A percentile compares a stretch with the other conserved stretches of the same genome.
Evolutionary conservation across 768 basidiomycete species (phyloP).

Genomic region (Cyclocybe cylindracea): DNA sequence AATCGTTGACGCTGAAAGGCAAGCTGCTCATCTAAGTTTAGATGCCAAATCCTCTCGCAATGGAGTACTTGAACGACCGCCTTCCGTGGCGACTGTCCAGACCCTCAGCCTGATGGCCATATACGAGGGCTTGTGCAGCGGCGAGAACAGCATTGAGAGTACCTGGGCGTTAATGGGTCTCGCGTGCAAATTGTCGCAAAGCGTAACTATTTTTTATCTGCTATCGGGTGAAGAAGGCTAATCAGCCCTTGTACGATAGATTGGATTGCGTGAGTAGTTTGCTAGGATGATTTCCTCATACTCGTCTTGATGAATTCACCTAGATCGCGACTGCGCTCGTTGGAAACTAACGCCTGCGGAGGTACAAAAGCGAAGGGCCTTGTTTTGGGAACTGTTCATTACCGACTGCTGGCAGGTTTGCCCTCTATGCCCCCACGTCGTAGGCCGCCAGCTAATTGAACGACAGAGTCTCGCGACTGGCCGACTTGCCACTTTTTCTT

Average conservation of each 20-base stretch:
- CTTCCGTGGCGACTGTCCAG: constrained; percentile 72
- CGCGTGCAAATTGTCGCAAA: constrained; percentile 67
- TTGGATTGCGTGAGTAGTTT: constrained; percentile 61
- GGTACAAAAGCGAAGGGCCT: constrained; percentile 67
- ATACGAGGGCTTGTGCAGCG: constrained; percentile 66
- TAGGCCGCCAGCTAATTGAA: background rate
- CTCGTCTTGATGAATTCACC: background rate
- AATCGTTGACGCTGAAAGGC: background rate
- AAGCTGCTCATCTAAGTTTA: background rate
- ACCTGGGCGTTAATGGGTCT: constrained; percentile 70
- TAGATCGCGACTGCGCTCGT: constrained; percentile 73
- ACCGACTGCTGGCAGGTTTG: constrained; percentile 75
- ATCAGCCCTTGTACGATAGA: constrained; percentile 34
- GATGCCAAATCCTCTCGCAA: constrained; percentile 21
- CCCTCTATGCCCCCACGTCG: background rate
- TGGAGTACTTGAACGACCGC: constrained; percentile 61
- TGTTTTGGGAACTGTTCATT: constrained; percentile 77
- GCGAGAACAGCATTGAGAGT: constrained; percentile 69
- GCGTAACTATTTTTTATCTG: constrained; percentile 43
- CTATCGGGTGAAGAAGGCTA: constrained; percentile 5
- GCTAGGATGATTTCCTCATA: constrained; percentile 4
- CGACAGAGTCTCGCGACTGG: constrained; percentile 69
- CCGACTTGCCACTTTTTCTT: constrained; percentile 64
- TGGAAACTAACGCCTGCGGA: constrained; percentile 63
- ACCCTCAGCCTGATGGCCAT: constrained; percentile 68